Conservation (phyloP, 2,329 filamentous ascomycete genomes). For the Cladosporium sphaerospermum region DNA sequence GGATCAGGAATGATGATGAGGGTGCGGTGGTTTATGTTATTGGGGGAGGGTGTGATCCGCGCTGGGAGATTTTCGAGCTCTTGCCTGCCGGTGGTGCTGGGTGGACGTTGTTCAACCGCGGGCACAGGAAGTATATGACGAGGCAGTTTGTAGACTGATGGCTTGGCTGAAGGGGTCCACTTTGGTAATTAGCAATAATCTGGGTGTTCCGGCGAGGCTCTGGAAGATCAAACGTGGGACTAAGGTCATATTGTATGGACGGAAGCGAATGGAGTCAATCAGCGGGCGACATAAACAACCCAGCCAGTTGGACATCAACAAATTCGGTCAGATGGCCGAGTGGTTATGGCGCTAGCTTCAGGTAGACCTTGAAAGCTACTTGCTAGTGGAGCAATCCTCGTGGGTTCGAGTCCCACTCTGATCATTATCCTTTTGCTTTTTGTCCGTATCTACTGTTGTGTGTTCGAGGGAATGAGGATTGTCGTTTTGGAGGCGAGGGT, state of each 20-base stretch:
- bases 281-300: not conserved
- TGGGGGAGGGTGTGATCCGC: constrained; percentile 29
- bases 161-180: not conserved
- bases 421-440: not conserved
- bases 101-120: constrained; percentile 25
- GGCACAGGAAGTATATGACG: constrained; percentile 29
- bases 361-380: not conserved
- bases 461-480: too few species aligned
- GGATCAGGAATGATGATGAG: constrained; percentile 17
- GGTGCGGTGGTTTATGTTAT: constrained; percentile 26
- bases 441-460: not conserved
- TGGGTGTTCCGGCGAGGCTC: not conserved
- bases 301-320: not conserved
- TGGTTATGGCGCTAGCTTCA: constrained; percentile 11
- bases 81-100: constrained; percentile 17
- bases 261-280: not conserved
- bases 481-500: too few species aligned
- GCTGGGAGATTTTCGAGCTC: constrained; percentile 32
- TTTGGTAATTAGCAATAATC: not conserved
- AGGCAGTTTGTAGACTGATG: constrained; percentile 29
- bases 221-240: not conserved
- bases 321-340: constrained; percentile 5
- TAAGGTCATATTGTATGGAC: not conserved
- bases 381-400: constrained; percentile 21
- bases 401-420: constrained; percentile 26